Evolutionary conservation across 1,284 basidiomycete genomes (phyloP).

Genomic region (Moniliella sp.): DNA sequence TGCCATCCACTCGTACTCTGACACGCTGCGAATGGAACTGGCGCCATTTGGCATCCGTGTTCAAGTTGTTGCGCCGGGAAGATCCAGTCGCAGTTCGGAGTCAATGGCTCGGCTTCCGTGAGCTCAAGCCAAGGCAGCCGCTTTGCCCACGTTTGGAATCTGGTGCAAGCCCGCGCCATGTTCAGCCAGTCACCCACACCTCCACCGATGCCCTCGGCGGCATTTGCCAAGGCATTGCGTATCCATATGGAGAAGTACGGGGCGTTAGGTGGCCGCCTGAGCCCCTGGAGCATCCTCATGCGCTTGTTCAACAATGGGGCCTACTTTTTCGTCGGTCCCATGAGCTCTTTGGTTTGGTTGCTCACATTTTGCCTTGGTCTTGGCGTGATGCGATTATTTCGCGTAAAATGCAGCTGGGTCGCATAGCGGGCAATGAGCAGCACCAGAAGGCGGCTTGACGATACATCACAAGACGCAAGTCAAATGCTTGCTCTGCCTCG

Average conservation of each 20-base stretch:
- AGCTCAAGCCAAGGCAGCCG: constrained; percentile 4
- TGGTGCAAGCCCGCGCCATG: constrained; percentile 14
- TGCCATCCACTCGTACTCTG: constrained; percentile 16
- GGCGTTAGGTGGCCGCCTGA: background rate
- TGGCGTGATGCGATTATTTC: too few relatives aligned
- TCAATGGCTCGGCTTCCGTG: constrained; percentile 5
- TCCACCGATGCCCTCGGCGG: constrained; percentile 7
- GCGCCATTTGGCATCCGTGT: constrained; percentile 16
- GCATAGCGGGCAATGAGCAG: too few relatives aligned
- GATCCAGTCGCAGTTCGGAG: constrained; percentile 16
- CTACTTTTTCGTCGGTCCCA: background rate
- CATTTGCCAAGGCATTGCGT: constrained; percentile 10
- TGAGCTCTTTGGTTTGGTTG: background rate
- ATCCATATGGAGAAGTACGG: constrained; percentile 1
- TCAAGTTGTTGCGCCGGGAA: constrained; percentile 20
- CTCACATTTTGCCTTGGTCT: too few relatives aligned
- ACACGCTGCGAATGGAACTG: constrained; percentile 16
- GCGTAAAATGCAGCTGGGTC: too few relatives aligned
- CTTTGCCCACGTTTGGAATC: constrained; percentile 14
- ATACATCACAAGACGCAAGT: too few relatives aligned
- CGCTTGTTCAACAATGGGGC: too few relatives aligned
- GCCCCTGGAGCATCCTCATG: too few relatives aligned
- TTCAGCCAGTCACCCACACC: constrained; percentile 14
- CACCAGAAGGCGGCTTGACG: too few relatives aligned
- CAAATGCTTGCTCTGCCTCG: too few relatives aligned